Evolutionary conservation across 2,329 filamentous ascomycete species (phyloP).

Genomic region (Coniochaeta sp.): DNA sequence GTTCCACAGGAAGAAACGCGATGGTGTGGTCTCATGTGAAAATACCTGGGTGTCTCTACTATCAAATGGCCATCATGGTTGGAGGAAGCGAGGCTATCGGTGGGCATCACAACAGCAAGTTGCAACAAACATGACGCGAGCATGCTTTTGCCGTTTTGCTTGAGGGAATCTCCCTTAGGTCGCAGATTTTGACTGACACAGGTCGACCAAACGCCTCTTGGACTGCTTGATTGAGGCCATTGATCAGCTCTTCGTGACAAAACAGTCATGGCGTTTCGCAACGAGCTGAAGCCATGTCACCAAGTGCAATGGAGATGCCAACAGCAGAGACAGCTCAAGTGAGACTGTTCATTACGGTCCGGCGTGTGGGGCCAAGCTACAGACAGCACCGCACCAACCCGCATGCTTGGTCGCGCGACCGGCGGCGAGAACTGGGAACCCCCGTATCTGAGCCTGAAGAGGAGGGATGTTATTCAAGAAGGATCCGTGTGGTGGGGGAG

Average conservation of each 20-base stretch:
- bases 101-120: neutral
- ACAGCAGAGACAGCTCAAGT: no score
- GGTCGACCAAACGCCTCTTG: neutral
- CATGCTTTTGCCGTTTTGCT: no score
- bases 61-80: neutral
- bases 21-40: neutral
- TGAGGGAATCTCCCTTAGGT: neutral
- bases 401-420: neutral
- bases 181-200: neutral
- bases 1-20: neutral
- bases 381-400: no score
- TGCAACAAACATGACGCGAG: neutral
- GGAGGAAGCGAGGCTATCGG: neutral
- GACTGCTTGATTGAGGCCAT: neutral
- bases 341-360: no score
- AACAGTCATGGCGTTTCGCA: neutral
- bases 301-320: no score
- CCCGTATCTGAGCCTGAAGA: neutral
- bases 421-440: neutral
- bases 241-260: neutral
- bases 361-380: no score
- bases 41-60: neutral
- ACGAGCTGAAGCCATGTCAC: neutral
- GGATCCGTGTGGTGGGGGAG: neutral
- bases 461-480: neutral